These are phyloP conservation scores for Ustilaginoidea virens DNA, from an alignment of 2,329 filamentous ascomycete species.

Conservation along the genomic window DNA sequence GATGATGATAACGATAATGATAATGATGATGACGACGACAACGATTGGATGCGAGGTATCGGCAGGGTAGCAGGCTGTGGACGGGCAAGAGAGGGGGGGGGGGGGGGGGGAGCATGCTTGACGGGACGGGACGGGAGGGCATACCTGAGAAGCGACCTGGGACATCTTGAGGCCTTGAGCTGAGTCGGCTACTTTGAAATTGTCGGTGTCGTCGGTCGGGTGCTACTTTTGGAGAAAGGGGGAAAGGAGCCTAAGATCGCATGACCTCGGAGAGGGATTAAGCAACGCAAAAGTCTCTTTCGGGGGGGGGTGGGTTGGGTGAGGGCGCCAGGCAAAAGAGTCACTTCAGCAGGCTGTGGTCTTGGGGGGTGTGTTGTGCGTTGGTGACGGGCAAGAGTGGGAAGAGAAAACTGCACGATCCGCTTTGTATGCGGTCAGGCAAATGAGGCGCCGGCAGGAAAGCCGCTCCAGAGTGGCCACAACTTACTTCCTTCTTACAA, in stretches of 20 bases:
- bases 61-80: no score
- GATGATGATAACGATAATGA: not conserved
- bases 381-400: constrained; percentile 5
- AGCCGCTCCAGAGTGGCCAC: no score
- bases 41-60: not conserved
- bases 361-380: constrained; percentile 1
- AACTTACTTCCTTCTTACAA: no score
- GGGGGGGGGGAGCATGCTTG: not conserved
- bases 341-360: not conserved
- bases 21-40: constrained; percentile 1
- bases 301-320: constrained; percentile 7
- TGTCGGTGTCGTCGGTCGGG: constrained; percentile 25
- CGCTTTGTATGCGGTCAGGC: constrained; percentile 1
- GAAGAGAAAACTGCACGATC: constrained; percentile 11
- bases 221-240: constrained; percentile 16
- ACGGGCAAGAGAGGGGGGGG: not conserved
- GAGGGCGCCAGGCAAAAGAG: constrained; percentile 4
- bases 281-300: constrained; percentile 8
- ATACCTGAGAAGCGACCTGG: constrained; percentile 42
- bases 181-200: constrained; percentile 17
- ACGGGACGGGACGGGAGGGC: constrained; percentile 12
- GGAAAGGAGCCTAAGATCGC: constrained; percentile 19
- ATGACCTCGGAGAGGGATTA: constrained; percentile 19
- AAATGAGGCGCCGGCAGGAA: no score
- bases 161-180: constrained; percentile 37